phyloP scores from a whole-genome alignment of 345 rosid species.

The Citrus medica region DNA sequence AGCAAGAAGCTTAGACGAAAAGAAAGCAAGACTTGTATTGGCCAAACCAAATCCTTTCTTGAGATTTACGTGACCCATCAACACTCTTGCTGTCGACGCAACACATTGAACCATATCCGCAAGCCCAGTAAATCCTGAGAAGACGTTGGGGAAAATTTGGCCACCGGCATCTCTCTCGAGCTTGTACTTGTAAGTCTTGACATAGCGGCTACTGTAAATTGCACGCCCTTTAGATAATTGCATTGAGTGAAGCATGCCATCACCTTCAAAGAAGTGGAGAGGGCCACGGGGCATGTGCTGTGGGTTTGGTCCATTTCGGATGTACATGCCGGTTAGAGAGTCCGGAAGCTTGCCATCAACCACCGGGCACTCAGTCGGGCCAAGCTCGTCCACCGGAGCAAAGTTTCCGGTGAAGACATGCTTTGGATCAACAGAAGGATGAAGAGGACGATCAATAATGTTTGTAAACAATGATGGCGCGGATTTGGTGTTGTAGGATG shows the following conservation, averaged over 20 bases:
- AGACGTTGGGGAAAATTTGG: conserved; percentile 14
- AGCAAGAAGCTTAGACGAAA: conserved; percentile 11
- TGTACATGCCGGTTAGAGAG: conserved; percentile 11
- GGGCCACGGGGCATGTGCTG: conserved; percentile 14
- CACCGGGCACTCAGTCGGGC: conserved; percentile 3
- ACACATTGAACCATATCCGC: not conserved
- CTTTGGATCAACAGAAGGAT: conserved; percentile 12
- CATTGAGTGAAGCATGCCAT: conserved; percentile 28
- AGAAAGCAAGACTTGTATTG: conserved; percentile 17
- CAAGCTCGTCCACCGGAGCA: conserved; percentile 17
- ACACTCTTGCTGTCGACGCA: not conserved
- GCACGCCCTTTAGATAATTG: conserved; percentile 12
- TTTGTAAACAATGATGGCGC: not conserved
- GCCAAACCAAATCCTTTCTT: conserved; percentile 18
- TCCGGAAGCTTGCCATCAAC: conserved; percentile 17
- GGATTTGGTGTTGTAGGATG: not conserved
- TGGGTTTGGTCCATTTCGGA: conserved; percentile 29
- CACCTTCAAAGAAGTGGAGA: conserved; percentile 24
- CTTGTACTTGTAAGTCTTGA: conserved; percentile 23
- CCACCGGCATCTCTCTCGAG: conserved; percentile 13
- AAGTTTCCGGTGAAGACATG: conserved; percentile 19
- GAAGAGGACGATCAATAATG: conserved; percentile 14
- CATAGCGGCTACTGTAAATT: conserved; percentile 12
- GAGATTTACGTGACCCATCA: conserved; percentile 8
- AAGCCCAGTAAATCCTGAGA: conserved; percentile 10